These are phyloP conservation scores for Colletotrichum sp. DNA, from an alignment of 2,329 filamentous ascomycete genomes.

Conservation along the genomic window DNA sequence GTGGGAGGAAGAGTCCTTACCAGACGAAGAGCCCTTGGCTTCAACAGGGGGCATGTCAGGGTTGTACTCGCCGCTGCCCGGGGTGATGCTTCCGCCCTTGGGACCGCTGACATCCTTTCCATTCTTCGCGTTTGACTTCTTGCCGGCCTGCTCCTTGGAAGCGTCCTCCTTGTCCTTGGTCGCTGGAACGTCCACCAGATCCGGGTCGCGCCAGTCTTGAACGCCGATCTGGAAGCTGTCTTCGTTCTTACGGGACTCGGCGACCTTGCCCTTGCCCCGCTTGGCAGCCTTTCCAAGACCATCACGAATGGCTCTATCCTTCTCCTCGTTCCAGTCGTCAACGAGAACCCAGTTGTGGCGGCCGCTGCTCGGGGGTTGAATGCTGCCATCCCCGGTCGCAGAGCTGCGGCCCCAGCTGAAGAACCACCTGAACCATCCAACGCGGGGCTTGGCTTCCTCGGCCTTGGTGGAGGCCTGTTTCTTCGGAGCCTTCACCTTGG, in stretches of 20 bases:
- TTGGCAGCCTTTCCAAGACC: conserved; percentile 41
- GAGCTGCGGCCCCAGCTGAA: conserved; percentile 40
- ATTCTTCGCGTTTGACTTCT: conserved; percentile 22
- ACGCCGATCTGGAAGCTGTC: conserved; percentile 83
- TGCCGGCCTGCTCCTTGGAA: conserved; percentile 8
- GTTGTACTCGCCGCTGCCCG: conserved; percentile 74
- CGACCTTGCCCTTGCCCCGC: conserved; percentile 29
- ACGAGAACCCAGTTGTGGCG: conserved; percentile 76
- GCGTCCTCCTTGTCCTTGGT: conserved; percentile 24
- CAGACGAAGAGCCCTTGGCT: conserved; percentile 28
- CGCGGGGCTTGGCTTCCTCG: conserved; percentile 25
- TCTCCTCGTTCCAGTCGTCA: conserved; percentile 68
- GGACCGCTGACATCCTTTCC: conserved; percentile 39
- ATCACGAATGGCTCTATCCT: conserved; percentile 47
- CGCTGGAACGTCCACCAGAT: conserved; percentile 42
- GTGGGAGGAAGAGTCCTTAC: conserved; percentile 4
- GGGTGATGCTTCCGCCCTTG: conserved; percentile 72
- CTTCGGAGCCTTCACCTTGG: conserved; percentile 29
- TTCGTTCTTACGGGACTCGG: conserved; percentile 28
- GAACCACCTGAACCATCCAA: conserved; percentile 50
- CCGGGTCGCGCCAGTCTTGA: conserved; percentile 83
- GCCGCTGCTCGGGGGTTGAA: conserved; percentile 74
- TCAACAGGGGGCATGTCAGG: conserved; percentile 32
- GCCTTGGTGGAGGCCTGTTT: conserved; percentile 27
- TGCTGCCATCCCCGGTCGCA: conserved; percentile 50